Evolutionary conservation across 768 basidiomycete genomes (phyloP).

Genomic region (Leccinum longicurvipes): DNA sequence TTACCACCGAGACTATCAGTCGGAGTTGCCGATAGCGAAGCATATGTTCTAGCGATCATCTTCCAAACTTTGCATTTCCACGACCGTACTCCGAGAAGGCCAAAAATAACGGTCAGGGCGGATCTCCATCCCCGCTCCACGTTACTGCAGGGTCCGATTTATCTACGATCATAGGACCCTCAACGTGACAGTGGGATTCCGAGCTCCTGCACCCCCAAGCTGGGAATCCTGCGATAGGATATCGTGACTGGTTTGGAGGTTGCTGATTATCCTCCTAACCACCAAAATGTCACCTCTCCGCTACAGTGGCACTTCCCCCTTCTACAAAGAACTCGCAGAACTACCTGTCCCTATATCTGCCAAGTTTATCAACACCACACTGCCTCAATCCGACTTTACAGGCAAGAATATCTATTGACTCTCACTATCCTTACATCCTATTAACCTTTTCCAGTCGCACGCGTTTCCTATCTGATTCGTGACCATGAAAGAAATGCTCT

Average conservation of each 20-base stretch:
- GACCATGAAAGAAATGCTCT: constrained; percentile 53
- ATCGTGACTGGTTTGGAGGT: neutral
- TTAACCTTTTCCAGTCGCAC: constrained; percentile 32
- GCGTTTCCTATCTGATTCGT: constrained; percentile 43
- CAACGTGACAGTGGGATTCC: neutral
- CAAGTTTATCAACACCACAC: constrained; percentile 25
- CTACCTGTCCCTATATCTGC: constrained; percentile 38
- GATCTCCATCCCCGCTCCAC: neutral
- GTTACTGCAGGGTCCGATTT: neutral
- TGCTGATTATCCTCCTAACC: neutral
- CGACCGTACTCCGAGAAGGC: neutral
- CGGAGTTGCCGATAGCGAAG: too few relatives aligned
- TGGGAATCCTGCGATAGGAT: too few relatives aligned
- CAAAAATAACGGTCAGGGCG: neutral
- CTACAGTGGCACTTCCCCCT: neutral
- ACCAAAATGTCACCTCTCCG: neutral
- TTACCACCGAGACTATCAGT: too few relatives aligned
- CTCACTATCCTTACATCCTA: neutral
- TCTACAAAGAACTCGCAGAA: constrained; percentile 22
- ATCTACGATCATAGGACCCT: neutral
- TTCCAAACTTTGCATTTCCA: too few relatives aligned
- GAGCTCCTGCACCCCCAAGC: too few relatives aligned
- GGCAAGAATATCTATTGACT: neutral
- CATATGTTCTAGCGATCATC: too few relatives aligned
- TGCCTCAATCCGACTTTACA: constrained; percentile 10